Percentiles rank a stretch among this genome's conserved stretches.
Conservation (phyloP, 2,329 filamentous ascomycete genomes). For the Sclerotinia minor region DNA sequence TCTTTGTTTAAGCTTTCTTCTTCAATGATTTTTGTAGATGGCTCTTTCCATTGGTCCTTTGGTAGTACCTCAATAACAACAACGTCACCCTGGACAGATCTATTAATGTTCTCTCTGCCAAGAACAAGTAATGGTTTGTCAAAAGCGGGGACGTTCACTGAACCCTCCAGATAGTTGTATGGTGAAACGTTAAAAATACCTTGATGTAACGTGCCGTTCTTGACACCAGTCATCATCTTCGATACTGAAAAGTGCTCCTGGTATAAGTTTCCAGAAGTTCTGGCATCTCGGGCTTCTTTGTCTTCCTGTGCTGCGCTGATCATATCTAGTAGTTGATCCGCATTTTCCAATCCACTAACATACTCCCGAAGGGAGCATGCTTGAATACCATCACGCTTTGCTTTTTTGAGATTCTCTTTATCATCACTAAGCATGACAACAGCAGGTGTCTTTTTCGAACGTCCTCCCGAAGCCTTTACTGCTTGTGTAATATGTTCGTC, state of each 20-base stretch:
- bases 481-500: slow-evolving; percentile 71
- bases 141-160: slow-evolving; percentile 86
- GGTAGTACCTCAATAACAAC: slow-evolving; percentile 92
- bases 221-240: slow-evolving; percentile 91
- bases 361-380: slow-evolving; percentile 73
- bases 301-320: slow-evolving; percentile 77
- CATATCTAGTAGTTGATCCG: slow-evolving; percentile 87
- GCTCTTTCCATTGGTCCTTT: slow-evolving; percentile 94
- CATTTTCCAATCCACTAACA: slow-evolving; percentile 79
- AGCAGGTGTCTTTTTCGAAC: slow-evolving; percentile 61
- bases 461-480: slow-evolving; percentile 53
- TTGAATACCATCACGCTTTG: slow-evolving; percentile 70
- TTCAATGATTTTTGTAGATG: slow-evolving; percentile 93
- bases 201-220: slow-evolving; percentile 85
- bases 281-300: slow-evolving; percentile 62
- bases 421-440: slow-evolving; percentile 96
- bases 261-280: slow-evolving; percentile 70
- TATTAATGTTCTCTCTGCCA: slow-evolving; percentile 93
- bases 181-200: slow-evolving; percentile 94
- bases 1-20: slow-evolving; percentile 90
- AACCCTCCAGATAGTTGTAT: slow-evolving; percentile 96
- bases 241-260: slow-evolving; percentile 87
- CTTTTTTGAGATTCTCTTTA: slow-evolving; percentile 80
- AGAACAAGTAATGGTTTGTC: slow-evolving; percentile 84
- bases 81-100: slow-evolving; percentile 85